Conservation (phyloP, 164 flowering plant species). For the Vitis cinerea region DNA sequence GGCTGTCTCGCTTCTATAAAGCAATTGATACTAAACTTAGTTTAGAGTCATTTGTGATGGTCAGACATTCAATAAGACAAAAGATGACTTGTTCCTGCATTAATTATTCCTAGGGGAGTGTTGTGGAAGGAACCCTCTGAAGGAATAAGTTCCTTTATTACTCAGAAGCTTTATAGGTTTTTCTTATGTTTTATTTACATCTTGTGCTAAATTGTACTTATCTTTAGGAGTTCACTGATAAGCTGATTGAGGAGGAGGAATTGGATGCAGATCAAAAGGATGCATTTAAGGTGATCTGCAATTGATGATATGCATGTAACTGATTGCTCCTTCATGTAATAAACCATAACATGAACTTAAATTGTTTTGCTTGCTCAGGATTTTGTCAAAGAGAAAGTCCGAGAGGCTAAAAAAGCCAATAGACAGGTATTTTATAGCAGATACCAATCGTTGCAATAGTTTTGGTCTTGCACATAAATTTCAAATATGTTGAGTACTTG, state of each 20-base stretch:
- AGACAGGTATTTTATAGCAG: constrained; percentile 52
- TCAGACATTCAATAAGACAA: neutral
- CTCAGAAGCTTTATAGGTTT: too few species aligned
- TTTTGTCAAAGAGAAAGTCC: constrained; percentile 75
- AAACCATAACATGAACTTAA: neutral
- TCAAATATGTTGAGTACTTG: neutral
- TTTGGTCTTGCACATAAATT: neutral
- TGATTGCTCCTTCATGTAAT: neutral
- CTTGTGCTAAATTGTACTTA: neutral
- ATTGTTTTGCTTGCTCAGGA: constrained; percentile 42
- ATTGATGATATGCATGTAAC: neutral
- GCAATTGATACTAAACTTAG: neutral
- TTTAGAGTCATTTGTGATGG: neutral
- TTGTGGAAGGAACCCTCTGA: neutral
- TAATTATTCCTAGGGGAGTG: too few species aligned
- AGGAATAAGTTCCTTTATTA: neutral
- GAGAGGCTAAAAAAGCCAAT: constrained; percentile 80
- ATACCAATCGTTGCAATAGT: neutral
- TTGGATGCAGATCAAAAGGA: constrained; percentile 76
- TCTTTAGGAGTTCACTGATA: constrained; percentile 71
- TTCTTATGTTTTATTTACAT: neutral
- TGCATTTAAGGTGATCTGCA: constrained; percentile 60
- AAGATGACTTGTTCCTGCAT: neutral
- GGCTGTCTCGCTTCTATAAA: neutral
- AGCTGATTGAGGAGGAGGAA: constrained; percentile 59